Base-by-base conservation (phyloP, 2,329 filamentous ascomycete species). In the Neofusicoccum ribis region DNA sequence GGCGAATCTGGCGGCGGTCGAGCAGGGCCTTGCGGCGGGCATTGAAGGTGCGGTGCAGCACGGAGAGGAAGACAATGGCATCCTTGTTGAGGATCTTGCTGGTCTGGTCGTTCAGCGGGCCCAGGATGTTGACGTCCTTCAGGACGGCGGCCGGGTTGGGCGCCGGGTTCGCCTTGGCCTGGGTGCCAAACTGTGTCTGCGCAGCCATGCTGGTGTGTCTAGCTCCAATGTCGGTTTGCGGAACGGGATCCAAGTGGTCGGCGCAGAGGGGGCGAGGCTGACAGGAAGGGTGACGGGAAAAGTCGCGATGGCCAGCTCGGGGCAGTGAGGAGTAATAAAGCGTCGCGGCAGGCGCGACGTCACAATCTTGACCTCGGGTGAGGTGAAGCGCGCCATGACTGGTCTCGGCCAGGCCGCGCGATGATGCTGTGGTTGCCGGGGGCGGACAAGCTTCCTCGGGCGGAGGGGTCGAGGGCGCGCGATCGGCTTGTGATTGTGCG, bases 21-120 rank as follows among this genome's bases (percentile, higher is more conserved):
- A 99, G 88, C 49, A 99, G 88, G 56, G 86, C 84, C 84, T 97
- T 97, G 80, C 95, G 91, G 64, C 90, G 94, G 69, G 80, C 82
- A 80, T 98, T 96, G 86, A 98, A 98, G 69, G 93, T 92, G 76
- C 94, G 90, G 83, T 99, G 95, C 74, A 99, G 88, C 69, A 97
- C 89, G 43, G 94, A 91, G 67, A 99, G 88, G 84, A 98, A 99
- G 68, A 92, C 91, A 69, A 92, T 89, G 64, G 94, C 94, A 70
- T 96, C 87, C 72, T 93, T 94, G 68, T 89, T 97, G 70, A 98
- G 87, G 78, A 99, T 96, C 85, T 96, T 94, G 82, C 88, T 88
- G 78, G 93, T 90, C 72, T 89, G 83, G 66, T 94, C 88, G 74
- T 88, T 88, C 76, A 98, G 82, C 68, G 86, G 80, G 74, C 92